These are phyloP conservation scores for Xylariomycetidae sp. DNA, from an alignment of 2,329 filamentous ascomycete species.

Conservation along the genomic window DNA sequence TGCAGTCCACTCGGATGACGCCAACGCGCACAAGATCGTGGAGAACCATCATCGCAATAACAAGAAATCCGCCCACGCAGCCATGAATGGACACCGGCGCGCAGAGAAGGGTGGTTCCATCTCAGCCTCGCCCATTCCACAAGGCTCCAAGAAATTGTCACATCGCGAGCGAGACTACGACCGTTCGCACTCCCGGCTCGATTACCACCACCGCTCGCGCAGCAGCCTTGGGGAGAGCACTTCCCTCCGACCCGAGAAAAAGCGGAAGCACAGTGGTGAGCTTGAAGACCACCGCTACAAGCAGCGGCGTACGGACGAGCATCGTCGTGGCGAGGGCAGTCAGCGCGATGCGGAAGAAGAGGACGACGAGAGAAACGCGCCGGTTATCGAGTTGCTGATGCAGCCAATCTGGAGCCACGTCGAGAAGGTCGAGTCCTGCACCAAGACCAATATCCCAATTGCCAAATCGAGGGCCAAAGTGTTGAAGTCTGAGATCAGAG, in stretches of 20 bases:
- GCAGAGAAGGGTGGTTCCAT: conserved; percentile 52
- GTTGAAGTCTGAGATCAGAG: conserved; percentile 28
- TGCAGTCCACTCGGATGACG: conserved; percentile 73
- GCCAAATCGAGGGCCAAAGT: conserved; percentile 29
- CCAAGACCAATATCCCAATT: conserved; percentile 27
- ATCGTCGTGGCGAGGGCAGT: conserved; percentile 29
- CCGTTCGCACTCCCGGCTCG: conserved; percentile 34
- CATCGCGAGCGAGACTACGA: conserved; percentile 40
- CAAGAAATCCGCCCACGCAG: conserved; percentile 61
- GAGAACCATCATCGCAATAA: conserved; percentile 95
- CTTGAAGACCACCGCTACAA: conserved; percentile 45
- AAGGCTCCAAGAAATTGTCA: conserved; percentile 41
- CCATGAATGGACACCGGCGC: conserved; percentile 55
- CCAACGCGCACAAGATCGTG: conserved; percentile 68
- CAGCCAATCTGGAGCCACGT: conserved; percentile 28
- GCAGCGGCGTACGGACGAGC: conserved; percentile 45
- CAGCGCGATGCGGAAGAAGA: conserved; percentile 33
- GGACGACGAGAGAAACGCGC: conserved; percentile 29
- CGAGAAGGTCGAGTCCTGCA: conserved; percentile 26
- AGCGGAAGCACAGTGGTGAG: conserved; percentile 55
- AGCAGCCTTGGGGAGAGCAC: conserved; percentile 46
- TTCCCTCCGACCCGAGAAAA: conserved; percentile 47
- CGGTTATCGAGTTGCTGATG: conserved; percentile 27
- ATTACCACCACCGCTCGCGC: conserved; percentile 42
- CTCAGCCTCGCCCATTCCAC: conserved; percentile 66